These are phyloP conservation scores for Zasmidium cellare DNA, from an alignment of 2,329 filamentous ascomycete genomes.

Conservation along the genomic window DNA sequence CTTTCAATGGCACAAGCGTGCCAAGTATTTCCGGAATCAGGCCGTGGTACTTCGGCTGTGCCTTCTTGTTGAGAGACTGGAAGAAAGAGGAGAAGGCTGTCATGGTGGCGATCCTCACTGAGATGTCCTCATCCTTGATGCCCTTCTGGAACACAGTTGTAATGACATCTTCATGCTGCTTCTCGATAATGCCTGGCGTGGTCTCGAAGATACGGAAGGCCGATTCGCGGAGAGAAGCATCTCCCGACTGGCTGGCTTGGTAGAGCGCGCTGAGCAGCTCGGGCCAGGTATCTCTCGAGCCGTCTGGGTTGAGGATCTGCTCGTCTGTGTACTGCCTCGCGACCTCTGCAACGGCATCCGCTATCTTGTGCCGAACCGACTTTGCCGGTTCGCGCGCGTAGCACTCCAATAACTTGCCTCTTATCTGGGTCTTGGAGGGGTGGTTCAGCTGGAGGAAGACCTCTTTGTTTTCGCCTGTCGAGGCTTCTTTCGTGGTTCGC, in stretches of 20 bases:
- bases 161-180: conserved; percentile 90
- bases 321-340: conserved; percentile 93
- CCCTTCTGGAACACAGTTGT: conserved; percentile 84
- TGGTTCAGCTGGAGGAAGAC: conserved; percentile 78
- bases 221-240: conserved; percentile 82
- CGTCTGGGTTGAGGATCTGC: conserved; percentile 30
- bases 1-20: conserved; percentile 90
- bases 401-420: conserved; percentile 78
- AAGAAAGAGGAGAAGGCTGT: conserved; percentile 97
- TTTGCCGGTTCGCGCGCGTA: conserved; percentile 72
- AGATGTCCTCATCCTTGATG: conserved; percentile 83
- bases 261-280: conserved; percentile 86
- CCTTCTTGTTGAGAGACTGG: conserved; percentile 83
- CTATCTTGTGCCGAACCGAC: conserved; percentile 87
- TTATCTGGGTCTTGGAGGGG: conserved; percentile 75
- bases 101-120: conserved; percentile 90
- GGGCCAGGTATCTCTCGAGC: conserved; percentile 67
- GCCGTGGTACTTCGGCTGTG: conserved; percentile 81
- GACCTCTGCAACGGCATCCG: conserved; percentile 94
- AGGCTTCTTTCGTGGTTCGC: conserved; percentile 75
- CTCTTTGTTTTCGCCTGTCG: conserved; percentile 71
- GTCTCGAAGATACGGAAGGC: conserved; percentile 95
- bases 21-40: conserved; percentile 91
- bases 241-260: conserved; percentile 81
- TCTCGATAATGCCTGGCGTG: conserved; percentile 93